Evolutionary conservation across 1,284 basidiomycete genomes (phyloP), one percentile per base, ranked within the genome.

Genomic region (Phaffia rhodozyma): DNA sequence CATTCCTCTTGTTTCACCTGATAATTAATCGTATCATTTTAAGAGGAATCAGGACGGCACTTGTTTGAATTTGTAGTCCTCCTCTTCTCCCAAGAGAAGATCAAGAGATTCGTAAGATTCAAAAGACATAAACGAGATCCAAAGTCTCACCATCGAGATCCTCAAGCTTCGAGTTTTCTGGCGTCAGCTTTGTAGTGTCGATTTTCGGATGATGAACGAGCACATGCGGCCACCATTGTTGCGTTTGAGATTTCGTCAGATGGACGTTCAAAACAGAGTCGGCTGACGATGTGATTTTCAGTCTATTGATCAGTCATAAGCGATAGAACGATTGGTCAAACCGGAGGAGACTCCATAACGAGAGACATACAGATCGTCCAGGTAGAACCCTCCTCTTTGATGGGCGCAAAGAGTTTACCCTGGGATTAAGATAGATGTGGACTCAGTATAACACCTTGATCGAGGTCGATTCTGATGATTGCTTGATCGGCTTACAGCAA

Each of bases 211-310:
- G 91, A 72, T 93, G 89, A 1, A 86, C 88, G 66, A 98, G 79
- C 67, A 98, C 88, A 73, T 97, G 92, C 73, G 91, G 89, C 96
- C 96, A 99, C 96, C 96, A 98, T 63, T 89, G 84, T 75, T 86
- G 83, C 70, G 86, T 77, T 76, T 91, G 90, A 62, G 87, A 79
- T 91, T 91, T 93, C 70, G 38, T 57, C n/a, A 77, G 69, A 66
- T 77, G 75, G 34, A 76, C 72, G 1, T 68, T 72, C 43, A 76
- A 66, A 3, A 72, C 66, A 3, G 68, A 70, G 54, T 74, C 70
- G 43, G 75, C 75, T 74, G 63, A 1, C 5, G 21, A 47, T 11
- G 30, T 27, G 51, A 29, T 21, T 38, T 34, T 23, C 7, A 21
- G n/a, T 58, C 23, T 18, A 53, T 9, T 11, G 38, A 43, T 43